Evolutionary conservation across 2,329 filamentous ascomycete species (phyloP).

Genomic region (Cladosporium sp.): DNA sequence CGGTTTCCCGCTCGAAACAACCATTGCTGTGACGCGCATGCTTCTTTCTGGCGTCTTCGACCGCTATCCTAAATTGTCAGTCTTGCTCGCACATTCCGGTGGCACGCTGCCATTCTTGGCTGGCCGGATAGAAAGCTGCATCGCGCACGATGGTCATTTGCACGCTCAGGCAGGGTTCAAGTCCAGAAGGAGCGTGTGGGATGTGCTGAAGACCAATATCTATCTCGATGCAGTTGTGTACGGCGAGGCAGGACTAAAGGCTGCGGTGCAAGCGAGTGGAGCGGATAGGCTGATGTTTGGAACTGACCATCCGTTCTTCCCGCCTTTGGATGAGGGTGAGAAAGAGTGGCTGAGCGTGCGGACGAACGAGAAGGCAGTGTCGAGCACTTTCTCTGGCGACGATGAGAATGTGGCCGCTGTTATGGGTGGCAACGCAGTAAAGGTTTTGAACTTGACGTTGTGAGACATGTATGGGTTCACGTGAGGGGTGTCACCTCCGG

Average conservation of each 20-base stretch:
- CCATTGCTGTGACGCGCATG: conserved; percentile 84
- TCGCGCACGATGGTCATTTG: conserved; percentile 75
- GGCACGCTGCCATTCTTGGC: conserved; percentile 86
- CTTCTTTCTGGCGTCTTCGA: conserved; percentile 83
- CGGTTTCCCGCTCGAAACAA: conserved; percentile 89
- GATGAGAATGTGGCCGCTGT: conserved; percentile 48
- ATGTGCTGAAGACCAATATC: conserved; percentile 68
- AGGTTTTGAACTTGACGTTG: not conserved
- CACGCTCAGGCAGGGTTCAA: conserved; percentile 57
- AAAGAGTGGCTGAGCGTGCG: conserved; percentile 67
- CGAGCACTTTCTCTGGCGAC: conserved; percentile 46
- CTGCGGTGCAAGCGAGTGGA: conserved; percentile 64
- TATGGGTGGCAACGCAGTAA: conserved; percentile 55
- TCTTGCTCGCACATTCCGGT: conserved; percentile 83
- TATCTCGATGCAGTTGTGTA: conserved; percentile 87
- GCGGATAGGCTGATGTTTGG: conserved; percentile 71
- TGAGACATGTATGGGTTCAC: no score
- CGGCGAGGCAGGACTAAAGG: conserved; percentile 67
- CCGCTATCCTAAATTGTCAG: conserved; percentile 61
- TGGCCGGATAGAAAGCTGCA: conserved; percentile 81
- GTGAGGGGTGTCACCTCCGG: no score
- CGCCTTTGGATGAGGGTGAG: conserved; percentile 61
- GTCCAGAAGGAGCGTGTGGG: conserved; percentile 58
- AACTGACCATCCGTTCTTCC: conserved; percentile 81
- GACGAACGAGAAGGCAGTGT: conserved; percentile 55